Evolutionary conservation across 225 moss, liverwort and hornwort genomes (phyloP), one percentile per base, ranked within the genome.

Genomic region (Pseudisothecium myosuroides): DNA sequence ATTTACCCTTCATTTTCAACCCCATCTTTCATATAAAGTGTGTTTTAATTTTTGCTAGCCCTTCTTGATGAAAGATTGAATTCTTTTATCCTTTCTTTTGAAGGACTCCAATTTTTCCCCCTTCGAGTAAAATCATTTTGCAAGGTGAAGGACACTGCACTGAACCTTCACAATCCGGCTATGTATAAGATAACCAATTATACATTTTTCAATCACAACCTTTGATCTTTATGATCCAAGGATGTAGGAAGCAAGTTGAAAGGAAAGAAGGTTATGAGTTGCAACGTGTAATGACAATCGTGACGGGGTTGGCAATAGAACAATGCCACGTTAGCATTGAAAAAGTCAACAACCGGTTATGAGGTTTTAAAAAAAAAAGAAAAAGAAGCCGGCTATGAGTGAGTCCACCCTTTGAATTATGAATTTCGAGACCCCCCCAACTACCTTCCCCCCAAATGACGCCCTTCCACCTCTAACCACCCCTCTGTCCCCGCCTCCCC

Each of bases 31-130:
- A 41, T 69, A 39, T 39, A 24, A n/a, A n/a, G n/a, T n/a, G n/a
- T n/a, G n/a, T 43, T 26, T 72, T 27, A 9, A 43, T 9, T 27
- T 43, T 72, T 7, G 2, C 0, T 43, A 72, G 8, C 16, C 9
- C 5, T 27, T 72, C 5, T 43, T 16, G 2, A 43, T 9, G 5
- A 15, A 72, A 72, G 16, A 3, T 72, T 72, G 14, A 27, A 72
- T 2, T 23, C 9, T 43, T 9, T 27, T 2, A 12, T 1, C 1
- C 5, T 17, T 21, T 34, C 1, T 34, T 36, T 4, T 20, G 1
- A 50, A 50, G 3, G 8, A 34, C 1, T 22, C 34, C 14, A 76
- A 22, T 8, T 76, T 49, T 12, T 34, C 5, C 5, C 20, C 32
- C 7, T 20, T 49, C 0, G 2, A 1, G 2, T 8, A 34, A 20